Conservation (phyloP, 2,329 filamentous ascomycete species). For the Fusarium sp. region DNA sequence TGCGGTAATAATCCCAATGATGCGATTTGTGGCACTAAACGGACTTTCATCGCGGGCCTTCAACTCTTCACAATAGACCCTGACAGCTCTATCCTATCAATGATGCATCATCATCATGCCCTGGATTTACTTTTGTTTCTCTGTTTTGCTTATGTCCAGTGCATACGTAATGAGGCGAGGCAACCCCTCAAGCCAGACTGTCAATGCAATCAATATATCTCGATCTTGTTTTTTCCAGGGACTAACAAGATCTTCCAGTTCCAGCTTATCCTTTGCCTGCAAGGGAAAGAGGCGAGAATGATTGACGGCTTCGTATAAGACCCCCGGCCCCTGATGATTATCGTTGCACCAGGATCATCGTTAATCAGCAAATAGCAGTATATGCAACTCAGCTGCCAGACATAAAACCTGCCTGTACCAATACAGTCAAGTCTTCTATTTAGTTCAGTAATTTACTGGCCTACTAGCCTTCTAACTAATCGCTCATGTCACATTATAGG, state of each 20-base stretch:
- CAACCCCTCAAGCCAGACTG: not conserved
- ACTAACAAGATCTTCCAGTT: not conserved
- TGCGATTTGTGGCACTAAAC: conserved; percentile 35
- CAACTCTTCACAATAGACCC: not conserved
- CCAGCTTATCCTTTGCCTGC: not conserved
- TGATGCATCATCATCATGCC: not conserved
- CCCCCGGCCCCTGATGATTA: not conserved
- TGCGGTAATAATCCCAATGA: conserved; percentile 23
- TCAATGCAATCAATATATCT: conserved; percentile 1
- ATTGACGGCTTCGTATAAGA: conserved; percentile 1
- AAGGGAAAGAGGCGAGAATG: not conserved
- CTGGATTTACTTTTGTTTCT: conserved; percentile 21
- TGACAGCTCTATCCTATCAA: conserved; percentile 26
- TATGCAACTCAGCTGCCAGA: not conserved
- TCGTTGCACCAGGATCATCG: not conserved
- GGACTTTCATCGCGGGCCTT: not conserved
- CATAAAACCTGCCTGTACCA: not conserved
- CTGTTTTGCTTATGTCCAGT: not conserved
- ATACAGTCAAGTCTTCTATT: not conserved
- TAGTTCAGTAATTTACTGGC: not conserved
- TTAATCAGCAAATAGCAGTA: not conserved
- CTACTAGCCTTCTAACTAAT: not conserved
- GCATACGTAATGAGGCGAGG: not conserved
- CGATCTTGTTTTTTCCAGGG: not conserved
- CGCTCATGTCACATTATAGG: not conserved